These are phyloP conservation scores for Amorphotheca resinae DNA, from an alignment of 495 filamentous ascomycete genomes.

Conservation along the genomic window DNA sequence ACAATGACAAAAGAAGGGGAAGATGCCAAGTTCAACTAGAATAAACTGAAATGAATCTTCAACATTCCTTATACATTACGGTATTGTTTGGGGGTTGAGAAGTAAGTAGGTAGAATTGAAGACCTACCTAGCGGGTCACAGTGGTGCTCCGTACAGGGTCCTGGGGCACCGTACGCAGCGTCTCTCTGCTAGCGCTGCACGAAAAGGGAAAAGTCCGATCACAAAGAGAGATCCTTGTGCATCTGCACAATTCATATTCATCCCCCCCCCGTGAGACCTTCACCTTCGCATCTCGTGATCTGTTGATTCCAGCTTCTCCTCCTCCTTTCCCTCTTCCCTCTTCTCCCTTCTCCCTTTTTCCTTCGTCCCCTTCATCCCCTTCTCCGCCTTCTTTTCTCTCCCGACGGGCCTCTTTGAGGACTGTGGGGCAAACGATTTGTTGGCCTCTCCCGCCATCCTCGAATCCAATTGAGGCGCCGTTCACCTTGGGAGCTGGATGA, in stretches of 20 bases:
- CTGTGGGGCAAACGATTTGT: neutral
- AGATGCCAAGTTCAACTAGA: no score
- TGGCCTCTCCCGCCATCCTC: neutral
- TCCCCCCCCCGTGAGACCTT: neutral
- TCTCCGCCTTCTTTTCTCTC: neutral
- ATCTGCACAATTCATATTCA: neutral
- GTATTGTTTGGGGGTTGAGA: no score
- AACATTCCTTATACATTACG: no score
- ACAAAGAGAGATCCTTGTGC: neutral
- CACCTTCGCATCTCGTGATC: neutral
- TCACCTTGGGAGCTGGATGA: slow-evolving; percentile 16
- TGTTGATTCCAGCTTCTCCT: neutral
- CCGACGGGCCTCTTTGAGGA: neutral
- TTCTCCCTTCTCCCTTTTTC: neutral
- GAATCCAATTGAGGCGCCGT: slow-evolving; percentile 1
- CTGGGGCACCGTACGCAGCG: neutral
- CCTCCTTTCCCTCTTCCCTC: neutral
- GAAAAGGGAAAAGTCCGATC: neutral
- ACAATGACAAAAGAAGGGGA: no score
- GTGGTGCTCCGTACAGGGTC: no score
- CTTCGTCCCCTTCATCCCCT: neutral
- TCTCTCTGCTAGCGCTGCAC: neutral
- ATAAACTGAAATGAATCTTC: no score
- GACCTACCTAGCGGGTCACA: no score
- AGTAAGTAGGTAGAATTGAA: no score